Base-by-base conservation (phyloP, 179 eudicot genomes). In the Camellia oleifera region DNA sequence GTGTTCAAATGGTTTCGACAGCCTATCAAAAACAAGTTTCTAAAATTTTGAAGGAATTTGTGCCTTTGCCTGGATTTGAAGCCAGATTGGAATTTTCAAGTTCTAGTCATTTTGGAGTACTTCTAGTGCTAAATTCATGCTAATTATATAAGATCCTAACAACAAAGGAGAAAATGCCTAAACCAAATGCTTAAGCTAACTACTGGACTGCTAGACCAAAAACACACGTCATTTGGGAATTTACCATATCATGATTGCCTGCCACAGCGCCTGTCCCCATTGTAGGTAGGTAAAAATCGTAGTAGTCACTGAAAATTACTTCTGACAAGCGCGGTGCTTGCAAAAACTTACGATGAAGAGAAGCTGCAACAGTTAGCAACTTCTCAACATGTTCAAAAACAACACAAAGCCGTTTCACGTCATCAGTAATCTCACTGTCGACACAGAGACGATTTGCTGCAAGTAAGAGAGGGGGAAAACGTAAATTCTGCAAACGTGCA, bases 281-380 rank as follows among this genome's bases (percentile, higher is more conserved):
- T 83, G 85, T 88, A 5, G 90, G 93, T 72, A 80, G 89, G 85
- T 92, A 91, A 40, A 83, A 88, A 73, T 90, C 86, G 81, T 76
- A 94, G 87, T 78, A 95, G 83, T 91, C 93, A 13, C 72, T 86
- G 83, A 94, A 94, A 63, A 92, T 87, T 62, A 86, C 90, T 82
- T 82, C 82, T 6, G 85, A 83, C 50, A 92, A 90, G 78, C 93
- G 88, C 17, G 95, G 98, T 48, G 93, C 91, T 42, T 68, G 90
- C 75, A 89, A 80, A 77, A 95, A 90, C 85, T 91, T 95, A 53
- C 90, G 87, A 81, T 94, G 94, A 84, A 95, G 90, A 84, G 98
- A 95, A 77, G 92, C 91, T 69, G 97, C 98, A 69, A 90, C 80
- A 32, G 85, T 77, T 63, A 90, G 83, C 83, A 95, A 84, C 82